These are phyloP conservation scores for Dissophora ornata DNA, from an alignment of 192 early-diverging fungal genomes.

Conservation along the genomic window DNA sequence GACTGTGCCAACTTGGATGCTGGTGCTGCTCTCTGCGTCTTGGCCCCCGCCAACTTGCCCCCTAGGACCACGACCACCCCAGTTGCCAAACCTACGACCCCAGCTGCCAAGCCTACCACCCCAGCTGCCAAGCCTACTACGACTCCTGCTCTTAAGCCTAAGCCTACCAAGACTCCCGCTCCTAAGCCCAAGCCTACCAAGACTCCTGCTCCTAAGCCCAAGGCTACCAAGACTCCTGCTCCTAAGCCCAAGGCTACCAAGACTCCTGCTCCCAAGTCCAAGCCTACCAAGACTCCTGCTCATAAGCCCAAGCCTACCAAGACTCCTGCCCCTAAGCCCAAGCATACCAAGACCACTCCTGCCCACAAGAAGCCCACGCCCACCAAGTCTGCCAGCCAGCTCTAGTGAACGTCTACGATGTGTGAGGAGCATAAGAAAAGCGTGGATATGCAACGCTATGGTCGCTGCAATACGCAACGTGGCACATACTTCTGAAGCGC, in stretches of 20 bases:
- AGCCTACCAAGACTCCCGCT: not conserved
- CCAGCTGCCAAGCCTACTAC: not conserved
- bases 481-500: too few species aligned
- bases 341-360: not conserved
- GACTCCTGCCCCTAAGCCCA: not conserved
- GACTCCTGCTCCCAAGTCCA: too few species aligned
- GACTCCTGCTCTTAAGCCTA: constrained; percentile 8
- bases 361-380: constrained; percentile 4
- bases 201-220: too few species aligned
- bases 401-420: too few species aligned
- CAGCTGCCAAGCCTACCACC: not conserved
- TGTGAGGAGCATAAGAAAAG: too few species aligned
- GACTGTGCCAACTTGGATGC: constrained; percentile 50
- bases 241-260: too few species aligned
- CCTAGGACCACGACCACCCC: not conserved
- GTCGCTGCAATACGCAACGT: too few species aligned
- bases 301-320: not conserved
- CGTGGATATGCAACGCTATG: too few species aligned
- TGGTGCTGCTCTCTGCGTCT: constrained; percentile 23
- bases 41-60: not conserved
- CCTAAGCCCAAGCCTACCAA: not conserved
- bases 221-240: too few species aligned
- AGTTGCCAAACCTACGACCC: constrained; percentile 2
- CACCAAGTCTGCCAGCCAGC: not conserved
- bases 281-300: not conserved